phyloP scores from a whole-genome alignment of 352 stramenopile species.

The Halophytophthora polymorphica region DNA sequence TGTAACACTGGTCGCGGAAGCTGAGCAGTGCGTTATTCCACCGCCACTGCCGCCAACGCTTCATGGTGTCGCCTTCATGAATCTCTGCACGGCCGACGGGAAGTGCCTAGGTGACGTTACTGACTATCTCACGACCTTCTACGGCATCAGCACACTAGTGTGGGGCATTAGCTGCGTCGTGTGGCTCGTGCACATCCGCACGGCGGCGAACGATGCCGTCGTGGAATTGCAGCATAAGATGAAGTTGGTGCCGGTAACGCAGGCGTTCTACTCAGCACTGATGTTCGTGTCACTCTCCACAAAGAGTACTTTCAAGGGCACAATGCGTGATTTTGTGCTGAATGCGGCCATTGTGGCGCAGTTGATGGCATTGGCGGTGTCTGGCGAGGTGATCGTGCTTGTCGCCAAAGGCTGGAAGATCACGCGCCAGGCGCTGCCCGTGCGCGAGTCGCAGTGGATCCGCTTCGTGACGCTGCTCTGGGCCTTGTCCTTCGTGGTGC shows the following conservation, averaged over 20 bases:
- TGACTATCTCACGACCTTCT: slow-evolving; percentile 26
- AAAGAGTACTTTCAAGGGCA: slow-evolving; percentile 29
- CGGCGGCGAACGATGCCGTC: slow-evolving; percentile 34
- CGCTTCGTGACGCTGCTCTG: slow-evolving; percentile 51
- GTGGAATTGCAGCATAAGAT: slow-evolving; percentile 57
- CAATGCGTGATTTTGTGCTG: slow-evolving; percentile 27
- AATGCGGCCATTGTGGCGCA: slow-evolving; percentile 39
- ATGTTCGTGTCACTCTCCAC: slow-evolving; percentile 31
- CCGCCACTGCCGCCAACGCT: slow-evolving; percentile 26
- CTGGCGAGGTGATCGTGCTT: slow-evolving; percentile 47
- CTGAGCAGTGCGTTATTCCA: slow-evolving; percentile 22
- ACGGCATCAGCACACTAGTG: slow-evolving; percentile 26
- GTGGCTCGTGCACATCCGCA: slow-evolving; percentile 52
- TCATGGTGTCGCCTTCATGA: slow-evolving; percentile 42
- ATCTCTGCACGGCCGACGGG: slow-evolving; percentile 40
- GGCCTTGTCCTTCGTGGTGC: slow-evolving; percentile 37
- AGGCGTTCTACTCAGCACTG: slow-evolving; percentile 28
- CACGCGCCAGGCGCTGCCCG: slow-evolving; percentile 38
- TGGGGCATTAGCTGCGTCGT: slow-evolving; percentile 36
- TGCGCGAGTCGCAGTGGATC: slow-evolving; percentile 53
- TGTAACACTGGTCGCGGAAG: slow-evolving; percentile 12
- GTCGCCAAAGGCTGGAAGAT: slow-evolving; percentile 76
- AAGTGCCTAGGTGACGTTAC: slow-evolving; percentile 29
- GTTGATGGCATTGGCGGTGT: slow-evolving; percentile 41
- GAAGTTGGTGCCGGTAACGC: slow-evolving; percentile 41